Evolutionary conservation across 2,329 filamentous ascomycete genomes (phyloP), one percentile per base, ranked within the genome.

Genomic region (Pestalotiopsis sp.): DNA sequence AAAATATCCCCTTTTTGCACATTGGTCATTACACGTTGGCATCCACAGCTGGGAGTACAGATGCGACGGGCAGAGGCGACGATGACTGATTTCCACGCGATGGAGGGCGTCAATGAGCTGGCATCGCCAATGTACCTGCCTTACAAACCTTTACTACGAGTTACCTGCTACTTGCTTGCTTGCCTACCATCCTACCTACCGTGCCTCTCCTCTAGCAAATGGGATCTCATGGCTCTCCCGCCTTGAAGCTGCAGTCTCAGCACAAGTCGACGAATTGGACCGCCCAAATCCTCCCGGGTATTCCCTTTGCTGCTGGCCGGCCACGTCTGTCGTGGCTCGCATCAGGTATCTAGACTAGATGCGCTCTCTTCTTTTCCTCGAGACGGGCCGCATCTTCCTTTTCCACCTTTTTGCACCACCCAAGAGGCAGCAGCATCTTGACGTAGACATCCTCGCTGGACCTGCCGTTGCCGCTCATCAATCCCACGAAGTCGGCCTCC

Each of bases 151-250:
- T 23, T 23, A 23, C 20, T 23, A 23, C 20, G 20, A 23, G 20
- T 23, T 23, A 23, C 20, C 20, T 23, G 20, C 20, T 23, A 23
- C 20, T 23, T 23, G 20, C 20, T 23, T 23, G 20, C 20, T 23
- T 23, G 20, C 20, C 20, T 23, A 23, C 2, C 20, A 23, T 23
- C 20, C 20, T 23, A 23, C 20, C 20, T 23, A 23, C 20, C 31
- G 31, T 36, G 31, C 31, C 31, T 36, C 7, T 36, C 31, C 7
- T 9, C 31, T 9, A 36, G 66, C 66, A 61, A 67, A 63, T 67
- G 57, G 66, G 20, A 67, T 31, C 41, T 63, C 66, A 52, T 20
- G 66, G 41, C 58, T 45, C 31, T 67, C 57, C 66, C 58, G 20
- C 52, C 38, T 58, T 52, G 58, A 25, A 39, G n/a, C 36, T 36